phyloP scores from a whole-genome alignment of 2,329 filamentous ascomycete species.

The Incumbomyces lentus region DNA sequence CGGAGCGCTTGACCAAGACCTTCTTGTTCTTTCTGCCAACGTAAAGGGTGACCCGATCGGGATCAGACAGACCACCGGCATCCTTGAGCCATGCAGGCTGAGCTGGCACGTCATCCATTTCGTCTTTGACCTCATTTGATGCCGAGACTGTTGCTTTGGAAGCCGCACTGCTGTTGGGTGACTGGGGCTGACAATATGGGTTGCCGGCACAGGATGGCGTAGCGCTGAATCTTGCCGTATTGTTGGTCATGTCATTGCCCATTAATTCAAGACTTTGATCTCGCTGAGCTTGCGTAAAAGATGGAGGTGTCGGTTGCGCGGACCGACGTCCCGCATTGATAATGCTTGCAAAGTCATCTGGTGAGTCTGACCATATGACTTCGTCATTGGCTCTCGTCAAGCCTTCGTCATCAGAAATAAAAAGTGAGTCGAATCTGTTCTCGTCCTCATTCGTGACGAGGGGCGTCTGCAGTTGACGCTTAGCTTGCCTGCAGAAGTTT shows the following conservation, averaged over 20 bases:
- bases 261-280: too few species aligned
- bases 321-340: not conserved
- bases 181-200: too few species aligned
- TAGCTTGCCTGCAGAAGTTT: not conserved
- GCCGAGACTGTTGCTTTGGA: not conserved
- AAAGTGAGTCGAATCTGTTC: not conserved
- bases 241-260: too few species aligned
- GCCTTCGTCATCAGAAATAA: slow-evolving; percentile 4
- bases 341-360: not conserved
- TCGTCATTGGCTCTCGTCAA: not conserved
- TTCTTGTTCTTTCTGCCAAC: slow-evolving; percentile 10
- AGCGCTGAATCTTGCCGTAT: too few species aligned
- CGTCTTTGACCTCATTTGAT: slow-evolving; percentile 11
- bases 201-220: too few species aligned
- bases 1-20: slow-evolving; percentile 9
- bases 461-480: not conserved
- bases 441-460: not conserved
- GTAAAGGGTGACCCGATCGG: slow-evolving; percentile 12
- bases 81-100: not conserved
- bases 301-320: too few species aligned
- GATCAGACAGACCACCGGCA: not conserved
- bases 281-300: too few species aligned
- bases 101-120: not conserved
- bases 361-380: not conserved
- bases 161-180: too few species aligned